Conservation (phyloP, 2,329 filamentous ascomycete species). For the Diaporthe citriasiana region DNA sequence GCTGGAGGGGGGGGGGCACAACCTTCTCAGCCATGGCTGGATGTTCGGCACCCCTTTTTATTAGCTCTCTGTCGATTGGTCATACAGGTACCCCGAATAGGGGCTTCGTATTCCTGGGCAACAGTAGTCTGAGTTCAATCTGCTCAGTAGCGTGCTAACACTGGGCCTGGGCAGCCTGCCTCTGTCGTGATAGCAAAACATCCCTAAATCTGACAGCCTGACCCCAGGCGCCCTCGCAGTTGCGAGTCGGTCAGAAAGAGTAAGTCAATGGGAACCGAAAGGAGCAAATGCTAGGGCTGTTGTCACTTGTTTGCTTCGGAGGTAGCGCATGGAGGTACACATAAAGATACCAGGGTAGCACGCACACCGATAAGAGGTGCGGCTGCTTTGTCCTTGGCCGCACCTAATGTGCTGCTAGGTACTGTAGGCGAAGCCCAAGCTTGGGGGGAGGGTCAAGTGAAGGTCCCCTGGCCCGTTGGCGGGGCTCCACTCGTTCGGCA, state of each 20-base stretch:
- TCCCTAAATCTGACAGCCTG: background rate
- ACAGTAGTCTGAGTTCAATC: conserved; percentile 5
- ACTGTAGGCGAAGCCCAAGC: conserved; percentile 12
- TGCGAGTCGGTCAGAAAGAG: conserved; percentile 16
- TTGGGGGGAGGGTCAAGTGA: background rate
- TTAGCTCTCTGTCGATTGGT: conserved; percentile 20
- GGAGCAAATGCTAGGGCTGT: conserved; percentile 8
- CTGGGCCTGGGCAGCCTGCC: conserved; percentile 17
- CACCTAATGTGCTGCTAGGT: background rate
- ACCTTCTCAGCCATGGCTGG: conserved; percentile 10
- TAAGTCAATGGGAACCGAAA: background rate
- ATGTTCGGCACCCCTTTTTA: conserved; percentile 34
- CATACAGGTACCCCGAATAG: conserved; percentile 22
- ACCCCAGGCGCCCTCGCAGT: background rate
- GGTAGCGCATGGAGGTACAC: background rate
- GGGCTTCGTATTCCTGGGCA: conserved; percentile 34
- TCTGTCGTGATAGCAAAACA: background rate
- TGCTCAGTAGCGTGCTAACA: conserved; percentile 35
- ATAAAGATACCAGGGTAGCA: background rate
- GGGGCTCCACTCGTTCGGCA: conserved; percentile 34
- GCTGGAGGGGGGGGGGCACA: background rate
- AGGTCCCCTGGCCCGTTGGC: conserved; percentile 33
- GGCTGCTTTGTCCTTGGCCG: conserved; percentile 8
- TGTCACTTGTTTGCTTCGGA: background rate
- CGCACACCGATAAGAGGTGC: conserved; percentile 13